Base-by-base conservation (phyloP, 2,329 filamentous ascomycete species). In the Leptoxyphium fumago region DNA sequence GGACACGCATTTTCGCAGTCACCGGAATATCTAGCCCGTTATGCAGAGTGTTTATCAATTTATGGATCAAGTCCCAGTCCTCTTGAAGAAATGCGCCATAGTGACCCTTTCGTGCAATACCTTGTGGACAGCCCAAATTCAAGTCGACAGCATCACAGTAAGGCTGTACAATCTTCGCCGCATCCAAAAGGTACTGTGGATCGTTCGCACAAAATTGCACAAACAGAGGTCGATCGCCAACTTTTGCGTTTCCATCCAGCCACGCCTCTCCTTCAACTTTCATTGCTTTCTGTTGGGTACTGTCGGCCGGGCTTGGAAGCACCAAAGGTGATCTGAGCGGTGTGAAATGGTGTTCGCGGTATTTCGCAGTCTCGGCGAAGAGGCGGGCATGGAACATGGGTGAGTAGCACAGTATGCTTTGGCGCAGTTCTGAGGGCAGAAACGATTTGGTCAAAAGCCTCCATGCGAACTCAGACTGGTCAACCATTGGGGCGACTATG, bases 381-480 rank as follows among this genome's bases (percentile, higher is more conserved):
- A 96, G 73, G 44, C 88, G 83, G 2, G 91, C 87, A 62, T 98
- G 91, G 49, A 94, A 75, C 91, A 98, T 98, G 41, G 91, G 91
- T 1, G 87, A 86, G 61, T 98, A 98, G 41, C 86, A 84, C 39
- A 96, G 75, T 29, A 96, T 68, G 39, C 77, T 74, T 43, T 79
- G 70, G 41, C 64, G 61, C 3, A 55, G 52, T 38, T 77, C 69
- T 5, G 78, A 65, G 1, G 83, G 73, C 55, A 95, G 78, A 65
- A 94, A 96, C 6, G 88, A 95, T 53, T 91, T 80, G n/a, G 84
- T 84, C 52, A 98, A 80, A 73, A 95, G 81, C 55, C 91, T 84
- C 91, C 91, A 98, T 55, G 89, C 91, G 69, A 96, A 95, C 69
- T 98, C 91, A 29, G 87, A 95, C 63, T 95, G 85, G 59, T 98